These are phyloP conservation scores for Fusarium sp. DNA, from an alignment of 2,329 filamentous ascomycete genomes.

Conservation along the genomic window DNA sequence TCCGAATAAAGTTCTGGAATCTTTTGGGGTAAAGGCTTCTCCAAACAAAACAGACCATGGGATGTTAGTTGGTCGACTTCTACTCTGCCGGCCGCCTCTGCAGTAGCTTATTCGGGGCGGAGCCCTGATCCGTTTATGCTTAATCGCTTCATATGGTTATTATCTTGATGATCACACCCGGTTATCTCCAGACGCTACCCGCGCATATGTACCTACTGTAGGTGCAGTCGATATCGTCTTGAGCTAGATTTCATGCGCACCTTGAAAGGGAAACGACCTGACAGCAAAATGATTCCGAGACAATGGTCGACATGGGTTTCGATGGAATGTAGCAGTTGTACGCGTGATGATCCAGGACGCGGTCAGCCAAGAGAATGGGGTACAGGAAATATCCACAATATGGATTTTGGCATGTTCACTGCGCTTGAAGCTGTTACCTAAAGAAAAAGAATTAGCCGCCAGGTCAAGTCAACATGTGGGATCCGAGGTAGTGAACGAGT, in stretches of 20 bases:
- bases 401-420: background rate
- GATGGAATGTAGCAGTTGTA: constrained; percentile 19
- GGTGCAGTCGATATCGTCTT: background rate
- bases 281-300: constrained; percentile 12
- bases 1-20: constrained; percentile 30
- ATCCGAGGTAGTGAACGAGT: background rate
- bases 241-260: background rate
- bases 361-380: constrained; percentile 16
- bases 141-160: constrained; percentile 9
- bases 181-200: constrained; percentile 31
- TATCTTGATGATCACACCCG: constrained; percentile 14
- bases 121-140: constrained; percentile 13
- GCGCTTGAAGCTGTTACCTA: background rate
- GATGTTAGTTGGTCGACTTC: background rate
- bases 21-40: constrained; percentile 9
- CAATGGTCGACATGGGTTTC: constrained; percentile 13
- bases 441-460: constrained; percentile 16
- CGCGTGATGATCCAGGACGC: constrained; percentile 11
- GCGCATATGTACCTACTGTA: background rate
- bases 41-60: constrained; percentile 1
- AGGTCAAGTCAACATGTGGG: constrained; percentile 13
- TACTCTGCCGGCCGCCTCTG: constrained; percentile 6
- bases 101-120: constrained; percentile 26
- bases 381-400: constrained; percentile 23
- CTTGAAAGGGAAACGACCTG: background rate